Evolutionary conservation across 2,329 filamentous ascomycete genomes (phyloP).

Genomic region (Ophiostoma ulmi): DNA sequence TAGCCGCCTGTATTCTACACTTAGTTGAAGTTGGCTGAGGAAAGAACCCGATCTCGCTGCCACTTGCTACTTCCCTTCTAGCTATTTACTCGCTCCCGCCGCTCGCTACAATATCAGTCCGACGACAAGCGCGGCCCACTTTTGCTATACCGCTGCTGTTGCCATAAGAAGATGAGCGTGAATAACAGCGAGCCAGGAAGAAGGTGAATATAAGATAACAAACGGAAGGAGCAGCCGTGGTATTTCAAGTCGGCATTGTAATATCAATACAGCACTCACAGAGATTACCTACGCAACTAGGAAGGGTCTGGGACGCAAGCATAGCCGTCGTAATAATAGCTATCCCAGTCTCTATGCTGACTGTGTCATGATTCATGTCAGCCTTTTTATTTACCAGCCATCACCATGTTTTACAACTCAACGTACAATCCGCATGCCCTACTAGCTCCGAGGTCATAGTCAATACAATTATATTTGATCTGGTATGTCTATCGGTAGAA

Average conservation of each 20-base stretch:
- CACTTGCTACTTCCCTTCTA: neutral
- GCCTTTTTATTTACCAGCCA: neutral
- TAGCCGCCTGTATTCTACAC: neutral
- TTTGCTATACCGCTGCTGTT: slow-evolving; percentile 11
- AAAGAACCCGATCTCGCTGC: slow-evolving; percentile 21
- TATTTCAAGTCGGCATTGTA: neutral
- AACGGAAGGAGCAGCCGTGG: neutral
- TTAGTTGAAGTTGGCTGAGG: neutral
- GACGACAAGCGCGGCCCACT: slow-evolving; percentile 21
- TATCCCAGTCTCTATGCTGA: neutral
- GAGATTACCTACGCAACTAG: neutral
- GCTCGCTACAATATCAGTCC: slow-evolving; percentile 24
- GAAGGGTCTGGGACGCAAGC: too few relatives aligned
- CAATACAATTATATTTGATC: neutral
- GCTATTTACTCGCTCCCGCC: slow-evolving; percentile 10
- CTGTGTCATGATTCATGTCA: slow-evolving; percentile 2
- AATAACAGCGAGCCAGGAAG: neutral
- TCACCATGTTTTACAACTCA: neutral
- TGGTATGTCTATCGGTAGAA: neutral
- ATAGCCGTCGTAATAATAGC: neutral
- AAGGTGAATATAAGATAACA: neutral
- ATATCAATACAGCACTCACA: neutral
- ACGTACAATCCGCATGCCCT: too few relatives aligned
- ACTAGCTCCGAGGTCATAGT: neutral
- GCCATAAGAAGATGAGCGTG: neutral